Evolutionary conservation across 768 basidiomycete species (phyloP), one percentile per base, ranked within the genome.

Genomic region (Cystobasidium ongulense): DNA sequence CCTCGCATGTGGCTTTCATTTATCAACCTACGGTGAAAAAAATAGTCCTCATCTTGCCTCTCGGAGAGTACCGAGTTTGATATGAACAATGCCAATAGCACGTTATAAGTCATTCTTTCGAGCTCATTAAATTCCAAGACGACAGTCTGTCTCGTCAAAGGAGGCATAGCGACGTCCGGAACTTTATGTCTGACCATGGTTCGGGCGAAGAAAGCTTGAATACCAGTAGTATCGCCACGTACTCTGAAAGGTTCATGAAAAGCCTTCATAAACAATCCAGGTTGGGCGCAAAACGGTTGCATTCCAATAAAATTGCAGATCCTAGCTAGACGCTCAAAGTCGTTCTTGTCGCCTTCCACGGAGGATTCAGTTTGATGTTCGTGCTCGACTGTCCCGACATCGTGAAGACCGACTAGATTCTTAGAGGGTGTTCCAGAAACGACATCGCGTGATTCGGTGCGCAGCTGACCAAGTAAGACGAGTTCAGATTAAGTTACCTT

Each of bases 401-500:
- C 75, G 5, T 75, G 54, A 1, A 52, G 39, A 1, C 65, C 76
- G 41, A 77, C 74, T 0, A 79, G 75, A 29, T 77, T 77, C 23
- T 74, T 77, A 17, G 77, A 65, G 1, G 78, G 78, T 11, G 78
- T 79, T 23, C 78, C 78, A 0, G 77, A 75, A 2, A 79, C 75
- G 0, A 76, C 75, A 70, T 75, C 77, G 1, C 75, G 70, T 0
- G 46, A 62, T n/a, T 77, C 77, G 65, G 61, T 63, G 25, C 75
- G 76, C 0, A 79, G 77, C 65, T 76, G 74, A 39, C 1, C 1
- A 29, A 31, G 5, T 10, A 10, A n/a, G 18, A 8, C 43, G 21
- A 38, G 5, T 10, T 35, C 15, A 13, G 10, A 5, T 39, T 5
- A 50, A n/a, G 8, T 17, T 17, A 50, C 57, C 18, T 39, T n/a